Conservation (phyloP, 768 basidiomycete genomes). For the Xerocomus spinulosus region DNA sequence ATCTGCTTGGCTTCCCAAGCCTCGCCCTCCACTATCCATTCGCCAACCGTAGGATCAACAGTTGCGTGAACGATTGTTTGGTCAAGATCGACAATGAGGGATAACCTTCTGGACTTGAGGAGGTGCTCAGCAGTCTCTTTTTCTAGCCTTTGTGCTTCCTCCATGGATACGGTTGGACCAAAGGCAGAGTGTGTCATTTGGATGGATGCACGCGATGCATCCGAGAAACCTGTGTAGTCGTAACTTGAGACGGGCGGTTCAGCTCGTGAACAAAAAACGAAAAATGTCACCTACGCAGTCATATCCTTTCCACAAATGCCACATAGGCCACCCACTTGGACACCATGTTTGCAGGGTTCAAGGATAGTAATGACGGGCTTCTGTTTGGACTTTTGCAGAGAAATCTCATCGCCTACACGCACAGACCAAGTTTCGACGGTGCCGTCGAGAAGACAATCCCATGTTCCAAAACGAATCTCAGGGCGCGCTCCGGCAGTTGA, state of each 20-base stretch:
- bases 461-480: conserved; percentile 80
- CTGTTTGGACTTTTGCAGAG: conserved; percentile 53
- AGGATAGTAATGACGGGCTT: conserved; percentile 60
- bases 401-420: conserved; percentile 59
- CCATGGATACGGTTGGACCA: conserved; percentile 86
- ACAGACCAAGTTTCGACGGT: conserved; percentile 68
- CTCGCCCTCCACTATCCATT: conserved; percentile 89
- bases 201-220: conserved; percentile 81
- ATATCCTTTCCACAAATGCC: conserved; percentile 95
- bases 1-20: conserved; percentile 67
- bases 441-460: conserved; percentile 88
- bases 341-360: conserved; percentile 95
- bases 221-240: conserved; percentile 86
- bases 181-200: conserved; percentile 93
- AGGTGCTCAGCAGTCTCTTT: conserved; percentile 76
- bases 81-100: conserved; percentile 96
- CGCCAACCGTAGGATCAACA: conserved; percentile 96
- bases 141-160: conserved; percentile 89
- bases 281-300: conserved; percentile 58
- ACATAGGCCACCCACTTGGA: conserved; percentile 89
- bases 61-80: conserved; percentile 99
- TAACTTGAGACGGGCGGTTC: conserved; percentile 38
- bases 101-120: conserved; percentile 70
- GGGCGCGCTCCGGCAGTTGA: conserved; percentile 41
- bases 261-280: conserved; percentile 3